These are phyloP conservation scores for Gastrolobium bilobum DNA, from an alignment of 306 rosid genomes.

Conservation along the genomic window DNA sequence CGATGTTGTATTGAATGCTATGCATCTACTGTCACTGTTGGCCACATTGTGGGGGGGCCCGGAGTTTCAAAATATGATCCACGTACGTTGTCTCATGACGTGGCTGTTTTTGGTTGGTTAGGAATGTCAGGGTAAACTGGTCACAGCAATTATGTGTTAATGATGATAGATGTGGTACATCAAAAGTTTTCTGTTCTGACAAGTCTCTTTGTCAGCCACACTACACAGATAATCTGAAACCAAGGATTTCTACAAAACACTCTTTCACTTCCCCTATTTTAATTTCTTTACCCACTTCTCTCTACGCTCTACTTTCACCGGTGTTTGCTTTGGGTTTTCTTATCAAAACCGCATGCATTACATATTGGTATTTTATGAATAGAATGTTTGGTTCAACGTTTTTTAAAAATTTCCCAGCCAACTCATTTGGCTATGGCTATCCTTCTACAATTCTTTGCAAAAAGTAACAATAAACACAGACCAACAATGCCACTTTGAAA, in stretches of 20 bases:
- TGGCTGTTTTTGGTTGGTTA: background rate
- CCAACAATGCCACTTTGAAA: too few species aligned
- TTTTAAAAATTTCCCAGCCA: too few species aligned
- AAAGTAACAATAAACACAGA: too few species aligned
- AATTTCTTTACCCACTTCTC: background rate
- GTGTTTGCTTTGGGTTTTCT: too few species aligned
- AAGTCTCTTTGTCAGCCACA: background rate
- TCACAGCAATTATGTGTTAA: conserved; percentile 52
- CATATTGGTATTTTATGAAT: too few species aligned
- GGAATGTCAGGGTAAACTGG: conserved; percentile 7
- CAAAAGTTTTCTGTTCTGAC: conserved; percentile 30
- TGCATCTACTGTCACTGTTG: conserved; percentile 40
- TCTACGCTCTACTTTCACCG: too few species aligned
- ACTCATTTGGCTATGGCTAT: too few species aligned
- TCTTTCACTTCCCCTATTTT: background rate
- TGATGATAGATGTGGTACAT: conserved; percentile 49
- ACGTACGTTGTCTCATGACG: conserved; percentile 26
- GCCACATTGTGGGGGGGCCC: background rate
- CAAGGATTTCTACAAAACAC: background rate
- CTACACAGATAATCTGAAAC: background rate
- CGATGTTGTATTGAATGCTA: conserved; percentile 46
- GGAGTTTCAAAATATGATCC: background rate
- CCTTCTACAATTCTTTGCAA: too few species aligned
- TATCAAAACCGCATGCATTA: too few species aligned
- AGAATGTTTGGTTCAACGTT: too few species aligned